Base-by-base conservation (phyloP, 805 yeast species). In the Hanseniaspora lindneri region DNA sequence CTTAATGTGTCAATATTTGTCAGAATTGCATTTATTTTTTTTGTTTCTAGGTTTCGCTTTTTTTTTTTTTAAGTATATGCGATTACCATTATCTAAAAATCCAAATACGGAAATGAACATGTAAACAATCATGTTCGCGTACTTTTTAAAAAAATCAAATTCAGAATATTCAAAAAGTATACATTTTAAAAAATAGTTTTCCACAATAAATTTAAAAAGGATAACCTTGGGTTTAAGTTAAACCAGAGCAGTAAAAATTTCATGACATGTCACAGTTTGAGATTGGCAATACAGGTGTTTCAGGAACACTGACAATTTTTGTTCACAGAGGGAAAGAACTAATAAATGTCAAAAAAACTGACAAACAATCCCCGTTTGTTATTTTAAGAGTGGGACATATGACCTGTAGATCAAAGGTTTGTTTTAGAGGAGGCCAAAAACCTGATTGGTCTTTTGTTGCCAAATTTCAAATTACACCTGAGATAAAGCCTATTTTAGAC, bases 321-420 rank as follows among this genome's bases (percentile, higher is more conserved):
- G 83, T 88, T 3, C 72, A 81, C 47, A 75, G 85, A 54, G 95
- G 92, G 1, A 79, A 80, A 57, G 94, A 86, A 58, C 72, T 92
- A 39, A 94, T 95, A 21, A 89, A 92, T 64, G 68, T 86, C 53
- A 71, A 89, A 32, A 84, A 81, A 53, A 69, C 89, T 44, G 96
- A 94, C 58, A 92, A 92, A 58, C 98, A 92, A 64, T 82, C 84
- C 54, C 98, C 97, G 2, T 88, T 85, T 65, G 82, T 87, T 52
- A 77, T 89, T 5, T 71, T 84, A 11, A 69, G 97, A 50, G 71
- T 92, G 4, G 89, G 88, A 25, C 85, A 84, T 52, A 75, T 76
- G 56, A 89, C 94, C 9, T 79, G 83, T 54, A 77, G 81, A 58
- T 85, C 96, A 1, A 79, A 77, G 30, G 73, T 85, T 0, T 78